Percentiles rank a stretch among this genome's conserved stretches.
Conservation (phyloP, 1,284 basidiomycete genomes). For the Volvariella volvacea region DNA sequence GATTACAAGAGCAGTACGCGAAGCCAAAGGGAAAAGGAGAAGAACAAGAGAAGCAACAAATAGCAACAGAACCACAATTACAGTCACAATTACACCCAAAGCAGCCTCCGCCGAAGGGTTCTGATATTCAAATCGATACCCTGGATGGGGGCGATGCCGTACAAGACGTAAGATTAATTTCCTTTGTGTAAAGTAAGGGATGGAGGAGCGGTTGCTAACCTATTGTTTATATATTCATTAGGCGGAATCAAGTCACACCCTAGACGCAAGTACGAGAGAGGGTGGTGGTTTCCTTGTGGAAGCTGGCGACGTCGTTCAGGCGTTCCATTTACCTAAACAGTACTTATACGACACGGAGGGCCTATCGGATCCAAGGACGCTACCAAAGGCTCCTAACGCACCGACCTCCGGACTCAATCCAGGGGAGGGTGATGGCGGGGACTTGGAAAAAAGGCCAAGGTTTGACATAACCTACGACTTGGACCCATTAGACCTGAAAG, state of each 20-base stretch:
- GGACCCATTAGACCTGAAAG: slow-evolving; percentile 13
- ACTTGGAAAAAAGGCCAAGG: neutral
- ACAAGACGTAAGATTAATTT: neutral
- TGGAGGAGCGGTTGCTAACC: neutral
- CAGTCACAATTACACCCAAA: too few species aligned
- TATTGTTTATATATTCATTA: neutral
- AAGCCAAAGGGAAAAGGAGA: slow-evolving; percentile 22
- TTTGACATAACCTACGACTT: slow-evolving; percentile 21
- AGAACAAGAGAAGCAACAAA: slow-evolving; percentile 9
- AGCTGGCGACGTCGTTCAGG: slow-evolving; percentile 70
- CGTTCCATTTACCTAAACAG: slow-evolving; percentile 59
- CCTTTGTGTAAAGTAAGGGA: neutral
- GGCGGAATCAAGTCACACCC: neutral
- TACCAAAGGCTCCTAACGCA: slow-evolving; percentile 2
- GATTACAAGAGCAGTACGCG: slow-evolving; percentile 80
- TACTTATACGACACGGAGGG: slow-evolving; percentile 3
- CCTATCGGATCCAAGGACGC: neutral
- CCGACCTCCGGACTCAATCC: too few species aligned
- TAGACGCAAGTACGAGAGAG: slow-evolving; percentile 2
- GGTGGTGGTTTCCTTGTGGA: slow-evolving; percentile 60
- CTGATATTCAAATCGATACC: too few species aligned
- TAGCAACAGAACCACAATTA: slow-evolving; percentile 7
- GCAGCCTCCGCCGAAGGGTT: too few species aligned
- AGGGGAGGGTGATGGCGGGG: neutral
- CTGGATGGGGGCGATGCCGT: neutral